Percentiles rank a stretch among this genome's conserved stretches.
Evolutionary conservation across 768 basidiomycete genomes (phyloP).

Genomic region (Leucosporidium scottii): DNA sequence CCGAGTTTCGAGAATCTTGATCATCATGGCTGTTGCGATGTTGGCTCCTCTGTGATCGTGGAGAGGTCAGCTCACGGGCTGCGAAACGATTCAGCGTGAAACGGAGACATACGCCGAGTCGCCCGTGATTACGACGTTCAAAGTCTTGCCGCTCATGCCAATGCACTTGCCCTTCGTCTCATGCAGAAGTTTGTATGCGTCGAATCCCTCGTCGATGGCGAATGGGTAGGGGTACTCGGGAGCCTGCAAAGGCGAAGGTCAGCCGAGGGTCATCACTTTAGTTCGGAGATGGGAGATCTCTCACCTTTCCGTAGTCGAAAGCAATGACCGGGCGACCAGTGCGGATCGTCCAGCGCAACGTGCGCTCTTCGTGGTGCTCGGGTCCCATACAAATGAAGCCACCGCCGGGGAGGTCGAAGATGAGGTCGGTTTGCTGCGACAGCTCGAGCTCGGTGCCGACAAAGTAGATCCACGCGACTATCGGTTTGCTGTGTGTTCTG

Average conservation of each 20-base stretch:
- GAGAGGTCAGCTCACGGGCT: not conserved
- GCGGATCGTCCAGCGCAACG: slow-evolving; percentile 73
- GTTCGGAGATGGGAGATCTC: slow-evolving; percentile 38
- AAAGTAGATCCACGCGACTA: slow-evolving; percentile 77
- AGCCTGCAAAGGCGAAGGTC: not conserved
- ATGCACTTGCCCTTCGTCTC: slow-evolving; percentile 71
- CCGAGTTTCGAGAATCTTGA: slow-evolving; percentile 68
- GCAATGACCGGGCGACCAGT: slow-evolving; percentile 73
- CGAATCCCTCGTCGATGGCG: slow-evolving; percentile 90
- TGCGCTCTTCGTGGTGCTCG: slow-evolving; percentile 89
- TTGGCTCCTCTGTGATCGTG: slow-evolving; percentile 66
- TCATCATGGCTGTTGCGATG: slow-evolving; percentile 72
- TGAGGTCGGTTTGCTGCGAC: slow-evolving; percentile 63
- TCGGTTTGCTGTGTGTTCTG: slow-evolving; percentile 54
- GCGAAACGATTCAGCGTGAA: not conserved
- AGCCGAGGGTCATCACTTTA: too few relatives aligned
- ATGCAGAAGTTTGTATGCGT: slow-evolving; percentile 71
- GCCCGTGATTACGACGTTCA: slow-evolving; percentile 74
- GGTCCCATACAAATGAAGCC: slow-evolving; percentile 96
- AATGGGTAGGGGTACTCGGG: slow-evolving; percentile 87
- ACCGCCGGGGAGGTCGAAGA: slow-evolving; percentile 90
- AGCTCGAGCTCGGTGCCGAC: slow-evolving; percentile 60
- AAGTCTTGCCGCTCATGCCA: slow-evolving; percentile 65
- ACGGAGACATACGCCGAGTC: slow-evolving; percentile 82
- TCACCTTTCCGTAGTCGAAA: slow-evolving; percentile 92